phyloP scores from a whole-genome alignment of 306 rosid species.

The Cicer pinnatifidum region DNA sequence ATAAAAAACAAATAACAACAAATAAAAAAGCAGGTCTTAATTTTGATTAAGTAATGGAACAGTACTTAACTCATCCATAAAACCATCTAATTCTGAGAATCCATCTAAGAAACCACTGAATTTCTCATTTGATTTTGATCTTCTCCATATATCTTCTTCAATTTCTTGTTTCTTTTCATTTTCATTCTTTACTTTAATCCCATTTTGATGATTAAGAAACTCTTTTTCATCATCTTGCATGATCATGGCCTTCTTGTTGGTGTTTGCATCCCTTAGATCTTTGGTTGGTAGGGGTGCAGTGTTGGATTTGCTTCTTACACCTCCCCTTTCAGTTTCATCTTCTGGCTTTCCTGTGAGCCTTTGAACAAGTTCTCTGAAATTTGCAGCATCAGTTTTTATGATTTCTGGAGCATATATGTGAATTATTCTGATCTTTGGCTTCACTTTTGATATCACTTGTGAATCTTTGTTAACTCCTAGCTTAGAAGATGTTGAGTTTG shows the following conservation, averaged over 20 bases:
- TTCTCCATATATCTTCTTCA: constrained; percentile 40
- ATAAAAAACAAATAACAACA: constrained; percentile 23
- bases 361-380: constrained; percentile 64
- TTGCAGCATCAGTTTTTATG: constrained; percentile 59
- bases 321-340: constrained; percentile 22
- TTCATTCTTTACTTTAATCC: constrained; percentile 40
- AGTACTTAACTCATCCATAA: constrained; percentile 50
- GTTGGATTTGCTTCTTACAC: constrained; percentile 20
- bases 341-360: constrained; percentile 59
- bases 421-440: constrained; percentile 57
- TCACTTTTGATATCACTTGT: constrained; percentile 48
- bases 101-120: constrained; percentile 57
- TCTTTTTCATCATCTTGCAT: constrained; percentile 39
- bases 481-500: constrained; percentile 46
- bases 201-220: constrained; percentile 42
- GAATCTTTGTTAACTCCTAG: constrained; percentile 49
- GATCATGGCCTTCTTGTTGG: constrained; percentile 30
- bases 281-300: constrained; percentile 13
- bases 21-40: constrained; percentile 23
- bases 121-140: constrained; percentile 48
- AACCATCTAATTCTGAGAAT: constrained; percentile 55
- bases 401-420: constrained; percentile 59
- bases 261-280: constrained; percentile 25
- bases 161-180: constrained; percentile 17
- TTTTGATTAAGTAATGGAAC: constrained; percentile 37